Evolutionary conservation across 805 yeast genomes (phyloP).

Genomic region (Metschnikowia vanudenii): DNA sequence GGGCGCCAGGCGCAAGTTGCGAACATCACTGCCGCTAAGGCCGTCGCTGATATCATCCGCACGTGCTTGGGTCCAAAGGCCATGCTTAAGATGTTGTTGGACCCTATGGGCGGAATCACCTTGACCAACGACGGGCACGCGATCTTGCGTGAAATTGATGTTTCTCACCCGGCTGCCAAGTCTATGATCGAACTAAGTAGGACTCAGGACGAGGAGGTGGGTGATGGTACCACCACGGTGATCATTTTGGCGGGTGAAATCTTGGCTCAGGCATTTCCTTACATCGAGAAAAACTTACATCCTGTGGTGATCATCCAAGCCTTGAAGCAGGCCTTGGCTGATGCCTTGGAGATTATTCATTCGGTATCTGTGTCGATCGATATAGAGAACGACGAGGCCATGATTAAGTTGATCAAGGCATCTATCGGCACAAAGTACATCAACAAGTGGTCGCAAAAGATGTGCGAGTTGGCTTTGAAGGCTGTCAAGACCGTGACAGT

Average conservation of each 20-base stretch:
- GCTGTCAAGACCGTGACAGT: conserved; percentile 84
- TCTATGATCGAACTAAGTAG: conserved; percentile 95
- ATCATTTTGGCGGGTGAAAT: conserved; percentile 97
- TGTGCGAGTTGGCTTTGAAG: conserved; percentile 83
- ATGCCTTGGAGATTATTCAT: conserved; percentile 86
- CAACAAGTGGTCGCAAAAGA: conserved; percentile 82
- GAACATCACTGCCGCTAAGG: conserved; percentile 98
- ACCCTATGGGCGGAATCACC: conserved; percentile 96
- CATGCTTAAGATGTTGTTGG: conserved; percentile 95
- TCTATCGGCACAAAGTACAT: conserved; percentile 96
- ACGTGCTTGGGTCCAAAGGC: conserved; percentile 99
- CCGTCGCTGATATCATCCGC: conserved; percentile 95
- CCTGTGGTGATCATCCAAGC: conserved; percentile 97
- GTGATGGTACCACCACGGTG: conserved; percentile 98
- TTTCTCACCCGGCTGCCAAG: conserved; percentile 98
- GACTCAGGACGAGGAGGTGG: conserved; percentile 98
- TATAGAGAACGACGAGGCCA: conserved; percentile 75
- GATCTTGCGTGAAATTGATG: conserved; percentile 93
- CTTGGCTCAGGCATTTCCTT: conserved; percentile 91
- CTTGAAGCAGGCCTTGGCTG: conserved; percentile 82
- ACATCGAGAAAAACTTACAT: conserved; percentile 91
- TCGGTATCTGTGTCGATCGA: conserved; percentile 83
- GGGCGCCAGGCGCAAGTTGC: conserved; percentile 97
- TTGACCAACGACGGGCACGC: conserved; percentile 99
- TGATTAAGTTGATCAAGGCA: conserved; percentile 82